Base-by-base conservation (phyloP, 2,329 filamentous ascomycete genomes). In the Fonsecaea erecta region DNA sequence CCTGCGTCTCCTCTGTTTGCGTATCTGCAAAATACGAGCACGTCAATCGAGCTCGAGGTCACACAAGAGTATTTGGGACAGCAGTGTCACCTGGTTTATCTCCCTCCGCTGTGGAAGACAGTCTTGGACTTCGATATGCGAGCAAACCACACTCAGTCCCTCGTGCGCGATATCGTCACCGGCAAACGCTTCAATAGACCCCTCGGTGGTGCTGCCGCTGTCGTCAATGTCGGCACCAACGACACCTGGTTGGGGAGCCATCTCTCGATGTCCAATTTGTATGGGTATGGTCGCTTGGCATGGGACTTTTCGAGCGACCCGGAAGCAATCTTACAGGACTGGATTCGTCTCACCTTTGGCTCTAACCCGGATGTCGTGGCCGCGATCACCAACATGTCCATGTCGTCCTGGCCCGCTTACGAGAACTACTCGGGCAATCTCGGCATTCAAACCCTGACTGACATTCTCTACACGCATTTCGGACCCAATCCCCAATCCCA, bases 1-100 rank as follows among this genome's bases (percentile, higher is more conserved):
- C 86, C 89, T 1, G 76, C 82, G 1, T 89, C 85, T 3, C 88
- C 89, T 0, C 76, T 92, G 0, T 90, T 91, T 67, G 82, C 80
- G 5, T 80, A 83, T 52, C 71, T 85, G 6, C 74, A 71, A 46
- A 73, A 83, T 3, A 84, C 82, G 0, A 81, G 74, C 52, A 77
- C 75, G 11, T 85, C 86, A 0, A 85, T 91, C 40, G 89, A 91
- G 74, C 79, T 91, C 1, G 83, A 90, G 72, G 82, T 91, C 18
- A 82, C 84, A 0, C 89, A 90, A 71, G 89, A 91, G 71, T 91
- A 91, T 70, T 81, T 91, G 0, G 89, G 89, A 0, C 88, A 91
- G 73, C 88, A 91, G 72, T 83, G 80, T 26, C 89, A 91, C 72
- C 74, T 90, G 1, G 86, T 90, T 0, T 91, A 91, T 70, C 77